Evolutionary conservation across 352 stramenopile species (phyloP).

Genomic region (Ophiocytium majus): DNA sequence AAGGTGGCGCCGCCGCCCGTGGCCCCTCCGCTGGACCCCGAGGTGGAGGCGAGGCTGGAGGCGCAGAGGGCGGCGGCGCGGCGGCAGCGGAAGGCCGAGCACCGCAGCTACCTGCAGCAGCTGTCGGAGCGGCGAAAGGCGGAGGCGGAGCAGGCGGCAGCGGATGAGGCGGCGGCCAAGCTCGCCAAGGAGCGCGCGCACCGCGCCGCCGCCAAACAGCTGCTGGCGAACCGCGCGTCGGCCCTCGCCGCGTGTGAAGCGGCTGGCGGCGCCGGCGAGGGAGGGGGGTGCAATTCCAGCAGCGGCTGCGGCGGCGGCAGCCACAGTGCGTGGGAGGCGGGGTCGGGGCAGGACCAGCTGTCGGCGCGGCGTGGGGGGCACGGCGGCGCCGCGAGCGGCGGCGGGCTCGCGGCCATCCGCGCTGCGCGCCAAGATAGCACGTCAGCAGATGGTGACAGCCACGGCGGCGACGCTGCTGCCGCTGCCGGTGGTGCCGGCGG

Average conservation of each 20-base stretch:
- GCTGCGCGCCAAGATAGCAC: background rate
- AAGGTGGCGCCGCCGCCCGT: no score
- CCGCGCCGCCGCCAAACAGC: background rate
- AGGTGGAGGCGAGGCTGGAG: background rate
- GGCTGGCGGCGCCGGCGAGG: no score
- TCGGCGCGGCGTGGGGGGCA: background rate
- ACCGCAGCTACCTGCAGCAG: background rate
- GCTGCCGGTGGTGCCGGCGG: no score
- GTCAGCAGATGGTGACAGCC: no score
- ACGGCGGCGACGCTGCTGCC: background rate
- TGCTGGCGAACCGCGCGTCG: no score
- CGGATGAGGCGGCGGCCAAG: conserved; percentile 3
- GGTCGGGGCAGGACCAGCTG: background rate
- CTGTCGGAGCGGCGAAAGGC: conserved; percentile 18
- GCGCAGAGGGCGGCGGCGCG: background rate
- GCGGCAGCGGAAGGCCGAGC: background rate
- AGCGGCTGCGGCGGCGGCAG: background rate
- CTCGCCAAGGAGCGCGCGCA: background rate
- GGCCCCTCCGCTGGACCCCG: no score
- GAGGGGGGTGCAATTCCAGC: background rate
- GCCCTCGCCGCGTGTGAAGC: background rate
- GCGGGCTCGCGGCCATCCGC: background rate
- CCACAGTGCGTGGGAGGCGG: background rate
- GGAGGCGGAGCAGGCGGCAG: background rate
- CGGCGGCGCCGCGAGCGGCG: background rate